phyloP scores from a whole-genome alignment of 2,329 filamentous ascomycete species.

The Lachnellula occidentalis region DNA sequence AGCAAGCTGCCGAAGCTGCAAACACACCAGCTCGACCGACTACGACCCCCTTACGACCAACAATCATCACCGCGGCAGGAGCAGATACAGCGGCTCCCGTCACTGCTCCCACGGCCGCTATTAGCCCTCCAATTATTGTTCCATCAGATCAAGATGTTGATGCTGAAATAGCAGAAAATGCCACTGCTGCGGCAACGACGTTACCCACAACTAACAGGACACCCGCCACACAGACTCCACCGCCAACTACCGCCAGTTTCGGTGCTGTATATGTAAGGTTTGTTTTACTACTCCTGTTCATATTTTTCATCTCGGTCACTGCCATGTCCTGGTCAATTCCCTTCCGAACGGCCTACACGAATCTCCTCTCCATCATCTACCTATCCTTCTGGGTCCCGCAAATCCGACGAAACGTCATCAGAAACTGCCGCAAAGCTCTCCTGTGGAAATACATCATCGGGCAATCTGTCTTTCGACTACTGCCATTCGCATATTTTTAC shows the following conservation, averaged over 20 bases:
- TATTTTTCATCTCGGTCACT: slow-evolving; percentile 54
- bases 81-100: slow-evolving; percentile 16
- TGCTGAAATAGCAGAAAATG: slow-evolving; percentile 49
- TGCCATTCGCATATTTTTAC: slow-evolving; percentile 85
- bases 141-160: slow-evolving; percentile 60
- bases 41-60: slow-evolving; percentile 23
- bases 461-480: slow-evolving; percentile 70
- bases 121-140: slow-evolving; percentile 46
- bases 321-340: slow-evolving; percentile 55
- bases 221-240: slow-evolving; percentile 18
- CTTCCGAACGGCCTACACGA: slow-evolving; percentile 51
- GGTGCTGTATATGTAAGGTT: slow-evolving; percentile 53
- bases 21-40: slow-evolving; percentile 24
- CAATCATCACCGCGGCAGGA: slow-evolving; percentile 24
- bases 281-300: slow-evolving; percentile 47
- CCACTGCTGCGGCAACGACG: slow-evolving; percentile 19
- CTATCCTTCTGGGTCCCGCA: slow-evolving; percentile 91
- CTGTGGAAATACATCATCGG: slow-evolving; percentile 86
- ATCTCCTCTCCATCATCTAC: slow-evolving; percentile 66
- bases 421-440: slow-evolving; percentile 88
- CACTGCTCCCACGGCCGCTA: slow-evolving; percentile 1
- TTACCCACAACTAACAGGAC: slow-evolving; percentile 27
- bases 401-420: slow-evolving; percentile 81
- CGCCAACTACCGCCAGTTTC: slow-evolving; percentile 36
- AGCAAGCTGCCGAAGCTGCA: slow-evolving; percentile 22